Evolutionary conservation across 495 filamentous ascomycete species (phyloP), one percentile per base, ranked within the genome.

Genomic region (Podospora australis): DNA sequence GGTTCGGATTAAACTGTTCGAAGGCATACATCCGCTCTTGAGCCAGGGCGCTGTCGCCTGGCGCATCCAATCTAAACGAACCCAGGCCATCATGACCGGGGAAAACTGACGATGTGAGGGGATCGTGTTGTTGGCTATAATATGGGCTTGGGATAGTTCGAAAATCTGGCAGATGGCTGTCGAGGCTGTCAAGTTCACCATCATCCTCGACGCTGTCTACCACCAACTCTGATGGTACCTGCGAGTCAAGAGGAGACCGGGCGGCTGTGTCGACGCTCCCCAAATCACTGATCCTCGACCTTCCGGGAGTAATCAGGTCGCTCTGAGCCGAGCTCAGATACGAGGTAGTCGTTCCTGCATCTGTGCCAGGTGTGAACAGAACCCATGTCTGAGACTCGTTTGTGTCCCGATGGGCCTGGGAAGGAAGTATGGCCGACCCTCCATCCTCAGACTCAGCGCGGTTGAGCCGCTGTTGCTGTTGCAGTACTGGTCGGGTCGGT

Each of bases 361-460:
- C 70, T 17, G 81, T 79, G 14, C 78, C 72, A 3, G 90, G 89
- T 9, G 88, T 88, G 69, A 98, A 98, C 54, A 98, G 79, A 36
- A 98, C 82, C 94, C 92, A 97, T 80, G 95, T 90, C 61, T 90
- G 82, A 3, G 87, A 80, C 42, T 95, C 86, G 58, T 84, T 80
- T 34, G 77, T 57, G 16, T 57, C 58, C 25, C 51, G 65, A 53
- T 46, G 60, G 50, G 54, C 61, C 43, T 63, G 65, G 35, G 60
- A 69, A 19, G 74, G 66, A 26, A 69, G 59, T 28, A 70, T 60
- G 4, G 70, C 69, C 4, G 69, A 60, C 16, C 67, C 66, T 11
- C 69, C 64, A 47, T 76, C 73, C 10, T 77, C 63, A 6, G 70
- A 53, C n/a, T 58, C 52, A 34, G 50, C 48, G 22, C 54, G 64